Base-by-base conservation (phyloP, 192 early-diverging fungal species). In the Glomus cerebriforme region DNA sequence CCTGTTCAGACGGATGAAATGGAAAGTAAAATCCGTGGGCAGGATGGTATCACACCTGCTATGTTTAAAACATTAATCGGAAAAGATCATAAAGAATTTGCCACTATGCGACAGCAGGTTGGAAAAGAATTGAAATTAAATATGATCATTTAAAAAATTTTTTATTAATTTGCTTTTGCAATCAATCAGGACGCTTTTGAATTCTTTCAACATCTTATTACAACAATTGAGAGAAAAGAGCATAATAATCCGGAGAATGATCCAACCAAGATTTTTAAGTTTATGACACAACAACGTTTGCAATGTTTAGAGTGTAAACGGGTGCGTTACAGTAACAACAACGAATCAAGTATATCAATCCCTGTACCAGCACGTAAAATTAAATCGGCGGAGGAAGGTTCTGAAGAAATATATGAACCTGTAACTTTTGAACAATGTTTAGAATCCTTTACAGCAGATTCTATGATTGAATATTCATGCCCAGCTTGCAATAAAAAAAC, bases 31-130 rank as follows among this genome's bases (percentile, higher is more conserved):
- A 32, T 80, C 17, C 74, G 45, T 7, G 87, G 87, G 2, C 95
- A 98, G 80, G 85, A 92, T 34, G 97, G 96, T 31, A 93, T 99
- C 65, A 80, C 92, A 17, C 97, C 98, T 4, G 84, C 86, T 15
- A 97, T 96, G 94, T 96, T 98, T 85, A 99, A 99, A 81, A 80
- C 85, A 1, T 82, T 98, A 12, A 87, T 98, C 43, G 96, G 96
- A 15, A 90, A 91, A 69, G 95, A 92, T 32, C 96, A 98, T 77
- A 80, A 91, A n/a, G 98, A 99, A 81, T 99, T 99, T 72, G 91
- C 92, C 26, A 94, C 96, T 1, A 99, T 99, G 98, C 88, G 95
- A 39, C 98, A 99, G 83, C 98, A 98, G 74, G 83, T 90, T 81
- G 17, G 58, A 73, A 8, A 10, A n/a, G 24, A 37, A 27, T 34